These are phyloP conservation scores for Plenodomus biglobosus DNA, from an alignment of 2,329 filamentous ascomycete genomes.

Conservation along the genomic window DNA sequence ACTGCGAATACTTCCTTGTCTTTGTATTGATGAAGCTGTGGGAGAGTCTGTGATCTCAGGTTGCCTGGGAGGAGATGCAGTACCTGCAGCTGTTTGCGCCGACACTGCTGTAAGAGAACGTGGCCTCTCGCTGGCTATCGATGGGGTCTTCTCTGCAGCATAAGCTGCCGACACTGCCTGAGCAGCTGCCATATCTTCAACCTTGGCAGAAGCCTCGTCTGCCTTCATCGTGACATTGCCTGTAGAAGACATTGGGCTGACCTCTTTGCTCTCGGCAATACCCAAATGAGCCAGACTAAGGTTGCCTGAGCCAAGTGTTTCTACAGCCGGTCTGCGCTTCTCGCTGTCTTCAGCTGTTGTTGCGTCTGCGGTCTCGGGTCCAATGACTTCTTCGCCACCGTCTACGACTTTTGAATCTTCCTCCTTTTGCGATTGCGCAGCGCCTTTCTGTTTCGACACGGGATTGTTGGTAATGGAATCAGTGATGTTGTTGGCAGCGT, in stretches of 20 bases:
- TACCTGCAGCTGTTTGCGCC: conserved; percentile 23
- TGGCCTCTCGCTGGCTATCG: conserved; percentile 40
- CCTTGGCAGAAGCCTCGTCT: conserved; percentile 58
- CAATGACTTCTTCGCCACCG: conserved; percentile 49
- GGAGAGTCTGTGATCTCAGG: conserved; percentile 67
- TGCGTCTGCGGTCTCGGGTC: conserved; percentile 30
- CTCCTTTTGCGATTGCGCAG: conserved; percentile 34
- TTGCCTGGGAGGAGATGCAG: conserved; percentile 59
- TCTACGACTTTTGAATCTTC: conserved; percentile 31
- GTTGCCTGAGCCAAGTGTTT: conserved; percentile 86
- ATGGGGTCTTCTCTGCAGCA: conserved; percentile 46
- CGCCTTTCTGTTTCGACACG: conserved; percentile 54
- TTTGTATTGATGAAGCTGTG: conserved; percentile 53
- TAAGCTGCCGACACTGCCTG: conserved; percentile 65
- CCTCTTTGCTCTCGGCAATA: conserved; percentile 64
- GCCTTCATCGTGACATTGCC: conserved; percentile 56
- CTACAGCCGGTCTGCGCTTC: conserved; percentile 70
- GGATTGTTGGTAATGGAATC: conserved; percentile 71
- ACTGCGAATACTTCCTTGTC: conserved; percentile 55
- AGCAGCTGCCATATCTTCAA: conserved; percentile 61
- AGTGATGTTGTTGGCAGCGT: conserved; percentile 75
- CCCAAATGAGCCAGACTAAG: conserved; percentile 87
- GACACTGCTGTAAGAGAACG: conserved; percentile 46
- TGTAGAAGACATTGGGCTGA: conserved; percentile 60
- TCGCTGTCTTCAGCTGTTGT: conserved; percentile 23